Evolutionary conservation across 2,329 filamentous ascomycete species (phyloP), one percentile per base, ranked within the genome.

Genomic region (Clarireedia paspali): DNA sequence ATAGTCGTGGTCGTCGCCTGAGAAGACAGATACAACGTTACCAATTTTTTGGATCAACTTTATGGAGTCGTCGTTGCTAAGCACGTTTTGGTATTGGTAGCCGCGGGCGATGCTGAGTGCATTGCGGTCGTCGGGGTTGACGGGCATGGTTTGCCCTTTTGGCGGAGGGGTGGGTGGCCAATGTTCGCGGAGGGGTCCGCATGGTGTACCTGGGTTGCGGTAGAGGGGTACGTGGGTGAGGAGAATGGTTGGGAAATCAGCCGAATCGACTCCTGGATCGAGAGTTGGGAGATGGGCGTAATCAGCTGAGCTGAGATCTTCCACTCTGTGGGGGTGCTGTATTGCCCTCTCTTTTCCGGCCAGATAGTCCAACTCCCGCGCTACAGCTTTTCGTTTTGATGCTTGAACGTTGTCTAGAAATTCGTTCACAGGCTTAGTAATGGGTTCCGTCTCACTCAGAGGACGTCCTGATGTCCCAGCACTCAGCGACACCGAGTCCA

Each of bases 1-100:
- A 73, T 97, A 96, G 73, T 99, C 94, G 73, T 99, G 94, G 68
- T 99, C 94, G 65, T 99, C 94, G 10, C 94, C 94, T 0, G 91
- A 96, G 68, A 97, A 99, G 45, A 91, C 87, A 62, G 94, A 87
- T 3, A 83, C 78, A 12, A 97, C 82, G 59, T 94, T 89, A 36
- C 90, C 91, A 36, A 96, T 77, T 60, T 85, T 88, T 58, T 85
- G 79, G 44, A 96, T 75, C 39, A 99, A 75, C 51, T 85, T 83
- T 47, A 83, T 78, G 0, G 91, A 94, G 62, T 96, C 83, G 2
- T 82, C 78, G 50, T 86, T 82, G 50, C 81, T 87, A 26, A 99
- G 81, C 2, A 96, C 92, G 65, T 96, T 99, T 70, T 97, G 92
- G 68, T 99, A 99, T 70, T 99, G 94, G 67, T 96, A 96, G 14